phyloP scores from a whole-genome alignment of 2,329 filamentous ascomycete genomes.

The Beauveria asiatica region DNA sequence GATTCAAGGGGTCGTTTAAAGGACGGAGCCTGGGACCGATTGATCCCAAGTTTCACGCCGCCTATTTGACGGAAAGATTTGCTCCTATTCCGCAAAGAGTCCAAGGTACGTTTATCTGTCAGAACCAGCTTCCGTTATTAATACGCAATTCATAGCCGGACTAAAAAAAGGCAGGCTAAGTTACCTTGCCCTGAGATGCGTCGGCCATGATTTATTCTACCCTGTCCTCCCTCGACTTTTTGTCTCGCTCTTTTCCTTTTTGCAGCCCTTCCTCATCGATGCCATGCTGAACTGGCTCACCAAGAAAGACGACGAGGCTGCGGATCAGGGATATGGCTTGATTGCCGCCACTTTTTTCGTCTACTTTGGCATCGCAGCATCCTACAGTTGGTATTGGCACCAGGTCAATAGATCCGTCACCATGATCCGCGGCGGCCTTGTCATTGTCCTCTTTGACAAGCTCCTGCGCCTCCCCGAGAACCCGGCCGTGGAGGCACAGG shows the following conservation, averaged over 20 bases:
- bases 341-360: background rate
- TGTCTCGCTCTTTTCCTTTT: background rate
- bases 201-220: background rate
- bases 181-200: background rate
- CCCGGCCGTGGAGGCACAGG: background rate
- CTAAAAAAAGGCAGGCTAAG: background rate
- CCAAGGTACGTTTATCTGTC: background rate
- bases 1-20: background rate
- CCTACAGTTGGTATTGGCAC: constrained; percentile 6
- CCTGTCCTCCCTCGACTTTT: background rate
- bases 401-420: background rate
- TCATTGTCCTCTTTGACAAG: background rate
- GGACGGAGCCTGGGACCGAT: background rate
- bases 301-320: background rate
- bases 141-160: background rate
- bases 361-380: background rate
- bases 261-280: constrained; percentile 1
- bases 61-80: background rate
- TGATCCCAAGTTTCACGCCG: background rate
- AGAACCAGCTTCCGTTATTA: too few species aligned
- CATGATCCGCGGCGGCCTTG: constrained; percentile 1
- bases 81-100: background rate
- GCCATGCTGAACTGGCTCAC: background rate
- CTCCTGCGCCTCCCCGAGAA: background rate
- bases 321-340: background rate